Conservation (phyloP, 164 flowering plant genomes). For the Pachysandra terminalis region DNA sequence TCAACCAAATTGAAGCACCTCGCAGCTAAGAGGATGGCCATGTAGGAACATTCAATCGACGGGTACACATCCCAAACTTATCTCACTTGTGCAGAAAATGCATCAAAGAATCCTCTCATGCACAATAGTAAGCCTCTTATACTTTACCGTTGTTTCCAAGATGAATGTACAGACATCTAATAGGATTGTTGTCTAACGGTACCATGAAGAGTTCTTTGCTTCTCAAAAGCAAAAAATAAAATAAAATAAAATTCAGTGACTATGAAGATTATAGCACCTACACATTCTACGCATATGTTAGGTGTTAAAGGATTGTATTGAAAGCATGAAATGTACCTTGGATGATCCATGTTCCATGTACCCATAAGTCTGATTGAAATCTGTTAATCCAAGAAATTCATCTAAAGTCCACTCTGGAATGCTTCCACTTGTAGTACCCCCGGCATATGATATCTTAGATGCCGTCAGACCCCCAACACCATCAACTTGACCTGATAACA, state of each 20-base stretch:
- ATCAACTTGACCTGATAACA: slow-evolving; percentile 25
- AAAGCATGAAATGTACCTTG: slow-evolving; percentile 44
- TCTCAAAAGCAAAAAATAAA: neutral
- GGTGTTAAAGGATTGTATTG: neutral
- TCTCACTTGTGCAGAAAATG: too few species aligned
- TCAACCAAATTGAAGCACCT: too few species aligned
- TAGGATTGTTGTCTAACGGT: too few species aligned
- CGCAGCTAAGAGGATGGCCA: too few species aligned
- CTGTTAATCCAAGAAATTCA: slow-evolving; percentile 60
- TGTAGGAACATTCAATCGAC: too few species aligned
- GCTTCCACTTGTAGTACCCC: slow-evolving; percentile 51
- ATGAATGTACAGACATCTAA: too few species aligned
- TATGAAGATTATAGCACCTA: too few species aligned
- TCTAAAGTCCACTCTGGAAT: slow-evolving; percentile 69
- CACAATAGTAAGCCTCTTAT: too few species aligned
- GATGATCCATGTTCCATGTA: slow-evolving; percentile 62
- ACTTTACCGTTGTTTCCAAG: too few species aligned
- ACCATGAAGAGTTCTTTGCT: neutral
- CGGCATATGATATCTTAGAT: slow-evolving; percentile 32
- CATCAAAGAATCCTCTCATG: too few species aligned
- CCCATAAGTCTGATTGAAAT: slow-evolving; percentile 42
- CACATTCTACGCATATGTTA: neutral
- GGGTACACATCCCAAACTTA: too few species aligned
- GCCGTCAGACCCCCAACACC: slow-evolving; percentile 26
- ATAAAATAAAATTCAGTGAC: neutral